Evolutionary conservation across 2,329 filamentous ascomycete species (phyloP).

Genomic region (Huntiella moniliformis): DNA sequence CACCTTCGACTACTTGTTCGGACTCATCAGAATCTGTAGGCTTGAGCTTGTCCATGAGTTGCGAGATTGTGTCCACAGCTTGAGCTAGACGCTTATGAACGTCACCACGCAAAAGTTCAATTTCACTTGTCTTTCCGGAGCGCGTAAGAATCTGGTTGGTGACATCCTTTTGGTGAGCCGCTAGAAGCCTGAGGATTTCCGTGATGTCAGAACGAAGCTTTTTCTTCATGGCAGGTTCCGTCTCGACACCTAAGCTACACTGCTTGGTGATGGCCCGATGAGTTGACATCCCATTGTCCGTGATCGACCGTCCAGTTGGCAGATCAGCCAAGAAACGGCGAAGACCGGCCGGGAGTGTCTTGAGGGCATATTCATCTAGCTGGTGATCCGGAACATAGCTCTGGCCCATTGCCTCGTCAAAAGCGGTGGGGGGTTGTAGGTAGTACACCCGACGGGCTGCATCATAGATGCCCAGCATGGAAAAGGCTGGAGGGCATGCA

Average conservation of each 20-base stretch:
- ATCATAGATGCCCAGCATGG: constrained; percentile 10
- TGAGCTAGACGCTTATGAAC: constrained; percentile 2
- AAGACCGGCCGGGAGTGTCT: constrained; percentile 10
- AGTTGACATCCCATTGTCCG: not conserved
- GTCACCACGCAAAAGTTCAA: constrained; percentile 4
- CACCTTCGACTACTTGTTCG: too few species aligned
- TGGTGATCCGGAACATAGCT: not conserved
- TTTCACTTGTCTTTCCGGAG: not conserved
- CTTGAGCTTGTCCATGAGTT: constrained; percentile 3
- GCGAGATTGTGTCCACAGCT: constrained; percentile 3
- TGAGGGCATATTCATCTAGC: not conserved
- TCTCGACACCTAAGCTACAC: constrained; percentile 5
- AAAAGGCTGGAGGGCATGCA: constrained; percentile 9
- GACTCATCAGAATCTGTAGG: not conserved
- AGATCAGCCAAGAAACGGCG: constrained; percentile 10
- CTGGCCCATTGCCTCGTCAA: constrained; percentile 5
- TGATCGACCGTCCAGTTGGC: not conserved
- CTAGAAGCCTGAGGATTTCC: constrained; percentile 8
- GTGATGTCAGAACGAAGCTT: constrained; percentile 11
- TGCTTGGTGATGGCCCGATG: not conserved
- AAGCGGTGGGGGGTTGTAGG: constrained; percentile 10
- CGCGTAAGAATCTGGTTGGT: not conserved
- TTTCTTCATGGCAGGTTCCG: constrained; percentile 10
- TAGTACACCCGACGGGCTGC: constrained; percentile 11
- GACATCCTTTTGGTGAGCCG: constrained; percentile 8